Evolutionary conservation across 768 basidiomycete species (phyloP).

Genomic region (Leccinellum albellum): DNA sequence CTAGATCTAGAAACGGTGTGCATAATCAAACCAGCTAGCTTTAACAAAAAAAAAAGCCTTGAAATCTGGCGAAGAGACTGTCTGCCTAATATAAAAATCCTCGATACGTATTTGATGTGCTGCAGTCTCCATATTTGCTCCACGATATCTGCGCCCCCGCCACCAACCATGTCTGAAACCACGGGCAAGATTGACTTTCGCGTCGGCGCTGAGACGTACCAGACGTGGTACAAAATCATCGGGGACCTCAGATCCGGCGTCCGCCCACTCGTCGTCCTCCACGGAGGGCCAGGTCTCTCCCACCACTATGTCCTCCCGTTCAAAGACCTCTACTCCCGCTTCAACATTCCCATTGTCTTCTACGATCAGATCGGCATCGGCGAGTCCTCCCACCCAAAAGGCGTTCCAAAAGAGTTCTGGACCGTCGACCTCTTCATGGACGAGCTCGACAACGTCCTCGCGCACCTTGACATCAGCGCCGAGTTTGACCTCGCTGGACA

Average conservation of each 20-base stretch:
- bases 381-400: slow-evolving; percentile 39
- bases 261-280: slow-evolving; percentile 39
- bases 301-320: slow-evolving; percentile 41
- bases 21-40: too few relatives aligned
- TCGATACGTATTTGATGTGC: too few relatives aligned
- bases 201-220: slow-evolving; percentile 24
- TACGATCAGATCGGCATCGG: slow-evolving; percentile 52
- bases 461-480: slow-evolving; percentile 8
- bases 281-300: slow-evolving; percentile 43
- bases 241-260: slow-evolving; percentile 36
- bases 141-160: too few relatives aligned
- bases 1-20: background rate
- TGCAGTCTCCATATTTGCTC: too few relatives aligned
- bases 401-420: slow-evolving; percentile 34
- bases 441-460: slow-evolving; percentile 49
- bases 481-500: slow-evolving; percentile 41
- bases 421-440: slow-evolving; percentile 48
- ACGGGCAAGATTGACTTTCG: slow-evolving; percentile 22
- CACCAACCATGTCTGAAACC: slow-evolving; percentile 17
- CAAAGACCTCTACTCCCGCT: slow-evolving; percentile 29
- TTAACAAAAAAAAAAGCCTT: too few relatives aligned
- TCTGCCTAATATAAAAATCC: too few relatives aligned
- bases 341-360: slow-evolving; percentile 41
- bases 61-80: too few relatives aligned
- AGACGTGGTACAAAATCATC: slow-evolving; percentile 44